Evolutionary conservation across 2,329 filamentous ascomycete genomes (phyloP).

Genomic region (Curvularia verruculosa): DNA sequence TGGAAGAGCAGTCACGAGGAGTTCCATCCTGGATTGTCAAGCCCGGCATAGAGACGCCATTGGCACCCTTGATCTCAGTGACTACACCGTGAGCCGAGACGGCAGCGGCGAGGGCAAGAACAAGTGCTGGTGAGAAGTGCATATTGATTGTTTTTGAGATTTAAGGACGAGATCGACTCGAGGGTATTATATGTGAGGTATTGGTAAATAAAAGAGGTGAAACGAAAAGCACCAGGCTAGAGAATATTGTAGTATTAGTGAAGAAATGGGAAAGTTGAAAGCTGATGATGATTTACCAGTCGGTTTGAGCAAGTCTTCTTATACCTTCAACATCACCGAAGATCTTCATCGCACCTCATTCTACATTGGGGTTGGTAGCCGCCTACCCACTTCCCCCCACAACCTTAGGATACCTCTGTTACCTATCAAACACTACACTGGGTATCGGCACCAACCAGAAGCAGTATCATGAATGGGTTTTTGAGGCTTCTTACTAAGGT

Average conservation of each 20-base stretch:
- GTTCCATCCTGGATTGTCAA: slow-evolving; percentile 69
- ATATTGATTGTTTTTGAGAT: slow-evolving; percentile 21
- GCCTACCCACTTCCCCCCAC: neutral
- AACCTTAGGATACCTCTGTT: neutral
- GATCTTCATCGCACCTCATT: slow-evolving; percentile 9
- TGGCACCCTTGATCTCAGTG: slow-evolving; percentile 63
- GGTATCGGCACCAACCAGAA: neutral
- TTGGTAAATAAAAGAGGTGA: slow-evolving; percentile 14
- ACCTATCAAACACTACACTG: neutral
- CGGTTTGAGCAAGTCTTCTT: slow-evolving; percentile 21
- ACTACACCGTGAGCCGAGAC: slow-evolving; percentile 65
- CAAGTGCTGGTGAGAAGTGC: slow-evolving; percentile 37
- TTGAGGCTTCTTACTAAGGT: slow-evolving; percentile 11
- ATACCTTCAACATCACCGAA: slow-evolving; percentile 15
- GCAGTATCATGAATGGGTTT: slow-evolving; percentile 24
- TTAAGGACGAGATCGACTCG: slow-evolving; percentile 27
- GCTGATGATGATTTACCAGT: slow-evolving; percentile 22
- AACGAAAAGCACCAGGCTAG: slow-evolving; percentile 30
- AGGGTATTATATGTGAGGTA: slow-evolving; percentile 1
- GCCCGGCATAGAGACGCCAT: slow-evolving; percentile 67
- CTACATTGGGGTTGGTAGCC: slow-evolving; percentile 13
- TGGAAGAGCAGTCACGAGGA: slow-evolving; percentile 68
- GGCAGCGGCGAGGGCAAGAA: slow-evolving; percentile 44
- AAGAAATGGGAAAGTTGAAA: slow-evolving; percentile 19
- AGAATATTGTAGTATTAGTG: slow-evolving; percentile 18